Evolutionary conservation across 345 rosid genomes (phyloP), one percentile per base, ranked within the genome.

Genomic region (Hirschfeldia incana): DNA sequence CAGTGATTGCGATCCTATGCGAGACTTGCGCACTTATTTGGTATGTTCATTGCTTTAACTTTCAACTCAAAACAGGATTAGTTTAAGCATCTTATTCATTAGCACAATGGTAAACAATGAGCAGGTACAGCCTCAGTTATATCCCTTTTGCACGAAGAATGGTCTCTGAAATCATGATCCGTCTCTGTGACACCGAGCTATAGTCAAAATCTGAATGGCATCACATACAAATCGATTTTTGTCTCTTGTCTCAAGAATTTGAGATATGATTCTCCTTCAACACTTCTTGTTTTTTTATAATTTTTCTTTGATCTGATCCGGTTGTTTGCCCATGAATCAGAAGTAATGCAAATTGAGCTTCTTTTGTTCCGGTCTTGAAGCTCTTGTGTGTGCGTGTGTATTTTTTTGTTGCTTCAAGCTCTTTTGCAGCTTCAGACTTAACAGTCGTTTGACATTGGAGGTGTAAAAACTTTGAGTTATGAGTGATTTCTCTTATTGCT

Each of bases 61-160:
- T 28, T 3, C 16, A 73, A 16, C 26, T 7, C n/a, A 51, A 62
- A 37, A 36, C 13, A 51, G 4, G 44, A 53, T 29, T 36, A 9
- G 36, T 36, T 55, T 28, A 3, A 69, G 61, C 9, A 44, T 33
- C 17, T 1, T 21, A 42, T 26, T 88, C 61, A 28, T 69, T 1
- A 16, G 5, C 60, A 55, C 65, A 4, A 51, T 59, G n/a, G 64
- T 74, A 9, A 29, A 13, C 36, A 6, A 37, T 69, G 4, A 74
- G 42, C 97, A 95, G 99, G 99, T 95, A 93, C 84, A 74, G 96
- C 72, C 86, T 95, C 76, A 93, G 97, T 74, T 95, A 90, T 37
- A 87, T 95, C 46, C 99, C 98, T 33, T 95, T 95, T 69, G 98
- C 97, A 21, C 85, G 97, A 21, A 86, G 88, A 72, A 87, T 88